Evolutionary conservation across 116 monocot genomes (phyloP), one percentile per base, ranked within the genome.

Genomic region (Posidonia oceanica): DNA sequence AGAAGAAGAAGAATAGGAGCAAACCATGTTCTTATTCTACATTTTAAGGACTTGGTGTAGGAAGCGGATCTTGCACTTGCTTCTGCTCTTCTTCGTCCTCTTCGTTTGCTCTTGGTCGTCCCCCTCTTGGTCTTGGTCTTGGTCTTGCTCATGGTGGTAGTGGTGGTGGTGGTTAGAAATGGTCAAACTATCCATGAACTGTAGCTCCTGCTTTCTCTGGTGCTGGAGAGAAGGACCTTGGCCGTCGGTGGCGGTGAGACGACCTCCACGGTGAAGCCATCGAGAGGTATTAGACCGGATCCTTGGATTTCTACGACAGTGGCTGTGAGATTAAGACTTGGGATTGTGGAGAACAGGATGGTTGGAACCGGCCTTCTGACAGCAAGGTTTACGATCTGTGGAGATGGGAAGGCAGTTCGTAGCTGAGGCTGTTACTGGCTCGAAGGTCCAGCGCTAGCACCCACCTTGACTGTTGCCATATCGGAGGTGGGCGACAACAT

Each of bases 321-420:
- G 21, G 21, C 36, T 22, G 59, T 38, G 64, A 64, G 39, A n/a
- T 59, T 67, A 62, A 65, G 53, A 42, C 39, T 38, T 3, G 61
- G 61, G 17, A 61, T 76, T 16, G 76, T 60, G 22, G 69, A 53
- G 64, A 59, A 75, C n/a, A 78, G 36, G 8, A 77, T 72, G 56
- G 75, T 61, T 52, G 68, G 21, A 5, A 68, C 22, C 16, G 71
- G 52, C 21, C 52, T 61, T 2, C 59, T 21, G 15, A 14, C 56
- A 13, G 69, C 59, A 21, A 81, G 39, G 67, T 78, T 78, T 48
- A 82, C 68, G 60, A 82, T 52, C 76, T 79, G 74, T 56, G 70
- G 44, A 3, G 54, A 51, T 36, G 69, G 89, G 59, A 85, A 85
- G 11, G 70, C 54, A 7, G 67, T 51, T 44, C 67, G 48, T n/a